Percentiles rank a stretch among this genome's conserved stretches.
Conservation (phyloP, 176 grass and related monocot species). For the Phragmites australis region DNA sequence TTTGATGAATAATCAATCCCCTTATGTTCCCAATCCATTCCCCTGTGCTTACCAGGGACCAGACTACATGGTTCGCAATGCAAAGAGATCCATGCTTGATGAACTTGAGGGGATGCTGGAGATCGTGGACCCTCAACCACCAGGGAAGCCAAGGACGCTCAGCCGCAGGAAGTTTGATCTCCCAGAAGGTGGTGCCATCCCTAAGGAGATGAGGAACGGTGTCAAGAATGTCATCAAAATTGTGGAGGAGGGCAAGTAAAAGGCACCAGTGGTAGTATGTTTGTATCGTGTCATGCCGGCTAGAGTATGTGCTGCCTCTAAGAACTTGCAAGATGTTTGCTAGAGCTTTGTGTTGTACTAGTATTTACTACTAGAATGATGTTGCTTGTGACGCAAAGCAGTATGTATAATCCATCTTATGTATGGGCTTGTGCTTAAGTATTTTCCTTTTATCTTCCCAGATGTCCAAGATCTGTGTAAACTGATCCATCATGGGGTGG, state of each 20-base stretch:
- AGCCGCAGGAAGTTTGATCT: constrained; percentile 64
- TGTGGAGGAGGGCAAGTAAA: constrained; percentile 50
- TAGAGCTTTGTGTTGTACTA: neutral
- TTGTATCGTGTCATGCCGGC: neutral
- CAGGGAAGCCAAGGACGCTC: constrained; percentile 30
- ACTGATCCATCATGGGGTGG: neutral
- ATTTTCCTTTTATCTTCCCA: neutral
- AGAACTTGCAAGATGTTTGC: neutral
- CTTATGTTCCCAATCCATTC: neutral
- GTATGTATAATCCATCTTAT: neutral
- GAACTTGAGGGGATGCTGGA: constrained; percentile 80
- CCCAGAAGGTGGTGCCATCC: constrained; percentile 51
- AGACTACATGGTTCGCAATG: constrained; percentile 67
- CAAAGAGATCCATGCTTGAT: constrained; percentile 76
- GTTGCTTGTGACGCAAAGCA: constrained; percentile 10
- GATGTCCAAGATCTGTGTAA: neutral
- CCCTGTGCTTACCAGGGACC: constrained; percentile 46
- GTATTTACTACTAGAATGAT: neutral
- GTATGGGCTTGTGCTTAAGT: neutral
- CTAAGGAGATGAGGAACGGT: constrained; percentile 43
- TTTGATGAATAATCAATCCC: too few species aligned
- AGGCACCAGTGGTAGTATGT: neutral
- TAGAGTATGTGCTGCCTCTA: neutral
- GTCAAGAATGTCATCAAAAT: constrained; percentile 41
- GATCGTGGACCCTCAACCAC: constrained; percentile 59